Percentiles rank a stretch among this genome's conserved stretches.
phyloP scores from a whole-genome alignment of 2,329 filamentous ascomycete species.

The Calonectria naviculata region DNA sequence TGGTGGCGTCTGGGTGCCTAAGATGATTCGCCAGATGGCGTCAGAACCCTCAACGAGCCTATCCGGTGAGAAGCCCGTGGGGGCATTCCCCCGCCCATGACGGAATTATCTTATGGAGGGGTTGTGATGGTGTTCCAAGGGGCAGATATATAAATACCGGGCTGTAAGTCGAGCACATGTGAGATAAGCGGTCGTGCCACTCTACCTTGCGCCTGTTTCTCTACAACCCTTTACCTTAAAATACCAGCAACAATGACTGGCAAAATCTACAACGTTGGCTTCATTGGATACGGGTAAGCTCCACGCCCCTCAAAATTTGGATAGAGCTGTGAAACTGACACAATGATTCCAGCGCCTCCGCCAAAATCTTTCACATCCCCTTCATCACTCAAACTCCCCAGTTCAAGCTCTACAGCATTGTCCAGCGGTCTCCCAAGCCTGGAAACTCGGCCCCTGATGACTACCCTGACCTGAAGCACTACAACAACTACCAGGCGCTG shows the following conservation, averaged over 20 bases:
- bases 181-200: not conserved
- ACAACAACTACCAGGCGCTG: constrained; percentile 70
- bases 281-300: constrained; percentile 63
- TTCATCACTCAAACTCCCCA: constrained; percentile 74
- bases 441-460: constrained; percentile 76
- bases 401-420: constrained; percentile 78
- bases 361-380: constrained; percentile 88
- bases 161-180: not conserved
- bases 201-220: not conserved
- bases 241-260: constrained; percentile 40
- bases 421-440: constrained; percentile 76
- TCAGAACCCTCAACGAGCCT: constrained; percentile 2
- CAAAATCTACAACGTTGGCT: constrained; percentile 61
- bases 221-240: not conserved
- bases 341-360: constrained; percentile 59
- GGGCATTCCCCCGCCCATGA: constrained; percentile 36
- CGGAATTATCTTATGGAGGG: constrained; percentile 31
- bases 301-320: constrained; percentile 8
- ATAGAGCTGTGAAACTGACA: constrained; percentile 29
- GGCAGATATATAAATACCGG: constrained; percentile 18
- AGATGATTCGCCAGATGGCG: constrained; percentile 16
- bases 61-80: constrained; percentile 34
- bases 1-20: constrained; percentile 22
- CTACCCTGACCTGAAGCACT: constrained; percentile 73
- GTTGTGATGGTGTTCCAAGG: constrained; percentile 6